Evolutionary conservation across 1,284 basidiomycete genomes (phyloP), one percentile per base, ranked within the genome.

Genomic region (Marasmius oreades): DNA sequence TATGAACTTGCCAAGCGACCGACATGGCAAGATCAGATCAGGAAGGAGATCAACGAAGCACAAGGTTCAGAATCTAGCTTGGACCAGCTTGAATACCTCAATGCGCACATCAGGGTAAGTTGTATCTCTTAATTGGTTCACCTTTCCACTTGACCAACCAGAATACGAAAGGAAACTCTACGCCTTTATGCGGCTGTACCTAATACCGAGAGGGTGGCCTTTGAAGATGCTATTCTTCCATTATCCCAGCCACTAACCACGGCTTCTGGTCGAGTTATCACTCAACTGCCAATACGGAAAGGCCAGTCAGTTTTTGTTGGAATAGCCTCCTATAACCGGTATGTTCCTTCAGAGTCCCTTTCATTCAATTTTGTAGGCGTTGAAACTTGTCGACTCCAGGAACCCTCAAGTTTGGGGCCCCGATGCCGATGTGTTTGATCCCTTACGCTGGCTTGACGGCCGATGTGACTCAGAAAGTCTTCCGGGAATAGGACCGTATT

Each of bases 101-200:
- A 56, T 20, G 47, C 48, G 36, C n/a, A 42, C 26, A 23, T 56
- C 39, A 56, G 52, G 36, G 55, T 56, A 4, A 20, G 18, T 43
- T 14, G 18, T 24, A 20, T 12, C n/a, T n/a, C n/a, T n/a, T n/a
- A n/a, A 18, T 16, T 16, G 22, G 10, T 16, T 44, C 14, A n/a
- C 2, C 39, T 10, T 5, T 18, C 20, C 26, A 14, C n/a, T 26
- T 31, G 23, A 23, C 10, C 11, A 24, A 24, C 11, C 16, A 6
- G 33, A 16, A 14, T 31, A 33, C n/a, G n/a, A 45, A 6, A 59
- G 58, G 58, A 59, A 56, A 56, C 50, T 11, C 50, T 59, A n/a
- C 58, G 58, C 18, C 36, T 52, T 11, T 52, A 59, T 37, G 50
- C 58, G 3, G 44, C 50, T 4, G 47, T 52, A 12, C 58, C 58